Evolutionary conservation across 805 yeast species (phyloP).

Genomic region (Spathaspora girioi): DNA sequence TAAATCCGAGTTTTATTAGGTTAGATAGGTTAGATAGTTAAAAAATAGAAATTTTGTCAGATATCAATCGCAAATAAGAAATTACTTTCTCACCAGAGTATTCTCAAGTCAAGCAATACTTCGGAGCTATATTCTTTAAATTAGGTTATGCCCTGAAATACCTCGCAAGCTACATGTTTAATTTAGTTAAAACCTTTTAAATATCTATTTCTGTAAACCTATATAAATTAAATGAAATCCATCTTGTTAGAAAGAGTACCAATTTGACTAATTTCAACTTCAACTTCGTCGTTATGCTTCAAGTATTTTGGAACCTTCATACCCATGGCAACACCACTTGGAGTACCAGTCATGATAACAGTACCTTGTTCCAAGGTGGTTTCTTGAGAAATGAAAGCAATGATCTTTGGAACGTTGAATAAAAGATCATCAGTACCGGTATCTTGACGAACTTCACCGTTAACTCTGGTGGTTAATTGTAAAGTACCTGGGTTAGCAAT

Average conservation of each 20-base stretch:
- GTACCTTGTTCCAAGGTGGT: slow-evolving; percentile 53
- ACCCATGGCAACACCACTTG: slow-evolving; percentile 53
- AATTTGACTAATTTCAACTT: slow-evolving; percentile 6
- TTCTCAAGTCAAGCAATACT: too few species aligned
- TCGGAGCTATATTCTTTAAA: too few species aligned
- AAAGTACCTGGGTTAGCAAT: slow-evolving; percentile 31
- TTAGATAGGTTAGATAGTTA: not conserved
- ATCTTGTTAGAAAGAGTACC: slow-evolving; percentile 9
- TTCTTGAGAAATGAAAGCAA: slow-evolving; percentile 48
- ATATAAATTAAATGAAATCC: slow-evolving; percentile 3
- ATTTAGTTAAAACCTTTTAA: not conserved
- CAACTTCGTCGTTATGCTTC: slow-evolving; percentile 7
- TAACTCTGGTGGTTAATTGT: slow-evolving; percentile 37
- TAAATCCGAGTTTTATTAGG: slow-evolving; percentile 6
- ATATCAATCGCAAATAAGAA: not conserved
- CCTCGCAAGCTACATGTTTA: not conserved
- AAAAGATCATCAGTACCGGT: slow-evolving; percentile 47
- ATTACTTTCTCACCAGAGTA: too few species aligned
- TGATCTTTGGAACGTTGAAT: slow-evolving; percentile 39
- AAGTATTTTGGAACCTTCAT: slow-evolving; percentile 8
- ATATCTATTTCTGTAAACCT: not conserved
- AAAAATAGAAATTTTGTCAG: too few species aligned
- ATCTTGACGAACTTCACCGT: slow-evolving; percentile 46
- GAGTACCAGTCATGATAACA: slow-evolving; percentile 55
- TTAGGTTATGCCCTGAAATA: too few species aligned